phyloP scores from a whole-genome alignment of 163 green algal species.

The Scenedesmus sp. region DNA sequence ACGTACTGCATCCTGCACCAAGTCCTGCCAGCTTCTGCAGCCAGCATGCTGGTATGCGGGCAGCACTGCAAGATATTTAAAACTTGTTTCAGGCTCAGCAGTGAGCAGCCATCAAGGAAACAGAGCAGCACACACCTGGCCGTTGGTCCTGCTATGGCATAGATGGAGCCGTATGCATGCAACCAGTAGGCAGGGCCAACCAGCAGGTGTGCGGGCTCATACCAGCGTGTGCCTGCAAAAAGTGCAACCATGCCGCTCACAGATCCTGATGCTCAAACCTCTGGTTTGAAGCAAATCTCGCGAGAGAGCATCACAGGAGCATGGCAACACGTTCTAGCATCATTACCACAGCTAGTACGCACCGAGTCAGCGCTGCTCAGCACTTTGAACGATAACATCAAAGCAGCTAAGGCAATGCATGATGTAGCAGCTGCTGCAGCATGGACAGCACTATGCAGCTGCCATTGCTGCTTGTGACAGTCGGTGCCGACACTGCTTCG shows the following conservation, averaged over 20 bases:
- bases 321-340: no score
- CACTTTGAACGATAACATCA: no score
- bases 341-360: no score
- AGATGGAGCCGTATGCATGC: conserved; percentile 57
- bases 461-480: no score
- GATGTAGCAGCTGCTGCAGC: no score
- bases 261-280: no score
- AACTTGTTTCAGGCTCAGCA: not conserved
- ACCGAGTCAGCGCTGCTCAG: no score
- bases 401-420: no score
- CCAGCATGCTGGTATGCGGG: conserved; percentile 1
- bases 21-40: not conserved
- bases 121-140: conserved; percentile 5
- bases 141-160: conserved; percentile 9
- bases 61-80: not conserved
- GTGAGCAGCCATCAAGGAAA: not conserved
- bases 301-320: no score
- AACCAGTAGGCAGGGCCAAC: conserved; percentile 60
- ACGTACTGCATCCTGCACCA: not conserved
- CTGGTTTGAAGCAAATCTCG: no score
- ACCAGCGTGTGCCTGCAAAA: conserved; percentile 49
- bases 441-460: no score
- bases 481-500: no score
- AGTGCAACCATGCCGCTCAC: not conserved
- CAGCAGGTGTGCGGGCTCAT: conserved; percentile 63